phyloP scores from a whole-genome alignment of 1,139 yeast genomes.

The Eremothecium cymbalariae region DNA sequence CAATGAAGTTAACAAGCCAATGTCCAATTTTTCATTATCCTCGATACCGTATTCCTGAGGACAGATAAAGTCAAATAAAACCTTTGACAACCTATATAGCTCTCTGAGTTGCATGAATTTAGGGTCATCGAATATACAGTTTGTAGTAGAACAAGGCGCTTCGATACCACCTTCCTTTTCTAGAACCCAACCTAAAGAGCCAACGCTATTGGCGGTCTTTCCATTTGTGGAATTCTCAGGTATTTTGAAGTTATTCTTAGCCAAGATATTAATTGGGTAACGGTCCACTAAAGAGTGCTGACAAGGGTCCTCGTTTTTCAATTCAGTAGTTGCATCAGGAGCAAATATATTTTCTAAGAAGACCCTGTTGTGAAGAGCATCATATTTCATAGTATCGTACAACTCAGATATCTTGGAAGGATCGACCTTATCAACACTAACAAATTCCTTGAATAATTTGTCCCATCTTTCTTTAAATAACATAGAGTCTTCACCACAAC shows the following conservation, averaged over 20 bases:
- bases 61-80: constrained; percentile 90
- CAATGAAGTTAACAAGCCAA: constrained; percentile 86
- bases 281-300: constrained; percentile 61
- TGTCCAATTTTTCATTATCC: constrained; percentile 90
- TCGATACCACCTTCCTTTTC: constrained; percentile 41
- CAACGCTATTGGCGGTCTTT: constrained; percentile 41
- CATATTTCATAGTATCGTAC: constrained; percentile 97
- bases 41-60: constrained; percentile 99
- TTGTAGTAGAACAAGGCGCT: constrained; percentile 29
- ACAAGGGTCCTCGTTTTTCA: constrained; percentile 47
- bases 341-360: constrained; percentile 77
- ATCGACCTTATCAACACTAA: constrained; percentile 90
- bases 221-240: constrained; percentile 18
- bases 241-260: constrained; percentile 63
- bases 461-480: constrained; percentile 96
- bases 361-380: constrained; percentile 89
- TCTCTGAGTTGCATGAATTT: constrained; percentile 78
- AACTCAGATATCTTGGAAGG: constrained; percentile 95
- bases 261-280: constrained; percentile 72
- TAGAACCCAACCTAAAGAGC: constrained; percentile 69
- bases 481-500: constrained; percentile 91
- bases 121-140: constrained; percentile 72
- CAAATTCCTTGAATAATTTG: constrained; percentile 85
- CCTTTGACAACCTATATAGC: constrained; percentile 81
- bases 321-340: constrained; percentile 47